Evolutionary conservation across 208 protist species (phyloP), one percentile per base, ranked within the genome.

Genomic region (Leishmania amazonensis): DNA sequence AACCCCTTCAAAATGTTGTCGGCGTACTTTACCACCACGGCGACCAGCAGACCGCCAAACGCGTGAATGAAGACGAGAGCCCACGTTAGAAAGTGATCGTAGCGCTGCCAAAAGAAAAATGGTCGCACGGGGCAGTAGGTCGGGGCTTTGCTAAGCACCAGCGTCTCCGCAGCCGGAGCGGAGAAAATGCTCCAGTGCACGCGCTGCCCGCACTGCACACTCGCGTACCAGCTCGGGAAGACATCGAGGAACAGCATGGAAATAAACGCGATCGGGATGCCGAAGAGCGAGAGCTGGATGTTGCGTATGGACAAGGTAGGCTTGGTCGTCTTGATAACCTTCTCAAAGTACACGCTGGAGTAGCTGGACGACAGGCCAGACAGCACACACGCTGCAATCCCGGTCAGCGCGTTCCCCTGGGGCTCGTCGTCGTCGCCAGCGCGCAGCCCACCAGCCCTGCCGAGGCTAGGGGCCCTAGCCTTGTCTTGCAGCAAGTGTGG

Each of bases 1-100:
- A 98, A 96, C 6, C 90, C 90, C 79, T 98, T 98, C 28, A 94
- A 45, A 51, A 98, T 94, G 83, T 96, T 98, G 79, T 98, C 95
- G 0, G 95, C 88, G 83, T 98, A 98, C 79, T 93, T 93, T 75
- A 97, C 83, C 11, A 95, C 93, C 35, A 94, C 81, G 2, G 93
- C 93, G 0, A 98, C 92, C 0, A 98, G 85, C 13, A 98, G 81
- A 0, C 95, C 95, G 31, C 95, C 95, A 2, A 94, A 72, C 0
- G 92, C 93, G 70, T 98, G 91, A 68, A 98, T 84, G 53, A 81
- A 57, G 1, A 98, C 93, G 0, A 98, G 85, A 0, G 49, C 85
- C 83, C 90, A 93, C 45, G 92, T 96, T 17, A 92, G 73, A 78
- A 53, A 76, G 0, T 80, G 54, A 76, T 94, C 84, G 73, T 94